Conservation (phyloP, 169 alveolate genomes). For the Plasmodium berghei region DNA sequence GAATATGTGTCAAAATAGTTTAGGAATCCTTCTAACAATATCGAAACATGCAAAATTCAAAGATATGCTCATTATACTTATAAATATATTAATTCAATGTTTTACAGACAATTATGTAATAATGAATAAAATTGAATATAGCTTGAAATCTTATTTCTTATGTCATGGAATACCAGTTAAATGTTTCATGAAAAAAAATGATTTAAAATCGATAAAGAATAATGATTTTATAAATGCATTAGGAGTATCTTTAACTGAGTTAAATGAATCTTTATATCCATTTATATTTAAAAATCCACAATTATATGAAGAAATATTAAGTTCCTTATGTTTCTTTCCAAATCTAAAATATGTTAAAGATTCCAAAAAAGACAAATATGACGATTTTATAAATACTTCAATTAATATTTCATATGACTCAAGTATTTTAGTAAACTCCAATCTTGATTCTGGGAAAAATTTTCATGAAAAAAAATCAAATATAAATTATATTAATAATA, state of each 20-base stretch:
- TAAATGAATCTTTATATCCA: conserved; percentile 73
- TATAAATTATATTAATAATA: neutral
- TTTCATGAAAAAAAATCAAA: neutral
- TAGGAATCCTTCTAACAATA: conserved; percentile 71
- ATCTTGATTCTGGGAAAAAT: neutral
- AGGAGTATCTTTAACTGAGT: conserved; percentile 66
- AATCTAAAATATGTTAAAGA: conserved; percentile 56
- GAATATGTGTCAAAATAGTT: conserved; percentile 59
- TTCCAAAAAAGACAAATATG: conserved; percentile 5
- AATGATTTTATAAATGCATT: conserved; percentile 33
- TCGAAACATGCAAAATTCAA: conserved; percentile 73
- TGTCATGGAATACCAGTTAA: conserved; percentile 58
- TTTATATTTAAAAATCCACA: conserved; percentile 75
- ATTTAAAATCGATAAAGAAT: conserved; percentile 50
- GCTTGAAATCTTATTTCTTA: conserved; percentile 30
- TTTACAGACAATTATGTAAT: conserved; percentile 74
- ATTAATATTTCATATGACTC: neutral
- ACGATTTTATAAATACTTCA: neutral
- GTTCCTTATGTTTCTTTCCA: conserved; percentile 62
- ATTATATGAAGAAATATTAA: conserved; percentile 69
- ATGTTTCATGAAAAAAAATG: conserved; percentile 59
- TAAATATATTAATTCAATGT: conserved; percentile 71
- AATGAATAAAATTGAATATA: conserved; percentile 57
- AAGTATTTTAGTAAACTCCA: neutral
- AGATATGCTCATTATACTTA: conserved; percentile 69